Conservation (phyloP, 208 protist species). For the Tritrichomonas foetus region DNA sequence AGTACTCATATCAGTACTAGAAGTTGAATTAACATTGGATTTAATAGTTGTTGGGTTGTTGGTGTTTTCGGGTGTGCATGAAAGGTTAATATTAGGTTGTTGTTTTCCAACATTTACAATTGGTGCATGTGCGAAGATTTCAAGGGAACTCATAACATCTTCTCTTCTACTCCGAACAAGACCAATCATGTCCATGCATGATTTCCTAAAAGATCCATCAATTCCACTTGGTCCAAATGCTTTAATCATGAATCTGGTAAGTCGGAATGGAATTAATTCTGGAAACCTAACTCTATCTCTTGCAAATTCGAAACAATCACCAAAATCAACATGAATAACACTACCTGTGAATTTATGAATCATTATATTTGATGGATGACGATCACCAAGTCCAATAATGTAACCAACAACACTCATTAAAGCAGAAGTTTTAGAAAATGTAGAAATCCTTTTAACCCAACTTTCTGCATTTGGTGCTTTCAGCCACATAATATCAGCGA, state of each 20-base stretch:
- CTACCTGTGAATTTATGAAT: not conserved
- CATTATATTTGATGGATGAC: conserved; percentile 31
- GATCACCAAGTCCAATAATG: conserved; percentile 28
- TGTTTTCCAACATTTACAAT: not conserved
- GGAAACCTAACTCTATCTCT: conserved; percentile 41
- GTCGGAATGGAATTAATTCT: conserved; percentile 33
- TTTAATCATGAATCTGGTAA: not conserved
- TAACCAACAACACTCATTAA: conserved; percentile 37
- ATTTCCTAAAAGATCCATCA: not conserved
- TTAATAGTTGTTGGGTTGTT: not conserved
- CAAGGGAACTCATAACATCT: not conserved
- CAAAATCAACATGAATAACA: conserved; percentile 41
- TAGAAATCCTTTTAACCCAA: not conserved
- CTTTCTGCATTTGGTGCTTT: not conserved
- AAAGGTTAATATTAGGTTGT: not conserved
- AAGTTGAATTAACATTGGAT: not conserved
- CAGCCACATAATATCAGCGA: not conserved
- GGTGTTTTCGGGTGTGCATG: no score
- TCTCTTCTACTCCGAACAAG: not conserved
- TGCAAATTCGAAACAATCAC: conserved; percentile 49
- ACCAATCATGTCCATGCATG: not conserved
- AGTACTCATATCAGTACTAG: not conserved
- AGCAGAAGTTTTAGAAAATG: not conserved
- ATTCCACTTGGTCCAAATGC: not conserved
- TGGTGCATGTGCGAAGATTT: not conserved